These are phyloP conservation scores for Vaccinium myrtillus DNA, from an alignment of 148 eudicot species.

Conservation along the genomic window DNA sequence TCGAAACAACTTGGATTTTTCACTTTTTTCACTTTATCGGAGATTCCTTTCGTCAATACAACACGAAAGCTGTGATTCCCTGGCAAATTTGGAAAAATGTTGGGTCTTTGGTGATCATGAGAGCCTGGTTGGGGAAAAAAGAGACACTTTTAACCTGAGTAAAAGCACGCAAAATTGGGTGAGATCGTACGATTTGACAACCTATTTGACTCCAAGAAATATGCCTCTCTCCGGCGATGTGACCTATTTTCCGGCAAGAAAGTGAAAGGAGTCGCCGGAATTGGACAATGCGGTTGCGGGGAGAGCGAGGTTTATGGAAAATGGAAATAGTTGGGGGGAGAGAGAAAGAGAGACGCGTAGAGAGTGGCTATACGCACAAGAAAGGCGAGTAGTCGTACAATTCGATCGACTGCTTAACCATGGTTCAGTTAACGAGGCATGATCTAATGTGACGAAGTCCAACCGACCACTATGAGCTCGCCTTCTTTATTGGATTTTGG, in stretches of 20 bases:
- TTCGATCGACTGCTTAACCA: conserved; percentile 6
- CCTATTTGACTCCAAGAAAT: background rate
- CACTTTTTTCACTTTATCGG: background rate
- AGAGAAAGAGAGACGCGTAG: conserved; percentile 4
- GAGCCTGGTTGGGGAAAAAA: conserved; percentile 12
- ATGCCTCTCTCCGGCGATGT: background rate
- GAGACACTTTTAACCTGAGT: background rate
- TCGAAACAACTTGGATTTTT: background rate
- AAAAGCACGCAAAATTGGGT: background rate
- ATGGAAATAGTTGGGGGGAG: background rate
- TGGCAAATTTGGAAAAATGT: conserved; percentile 10
- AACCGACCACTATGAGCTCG: background rate
- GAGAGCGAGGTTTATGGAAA: background rate
- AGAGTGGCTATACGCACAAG: conserved; percentile 5
- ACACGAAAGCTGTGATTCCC: background rate
- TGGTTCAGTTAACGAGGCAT: background rate
- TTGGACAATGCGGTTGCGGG: conserved; percentile 6
- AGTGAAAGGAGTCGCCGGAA: background rate
- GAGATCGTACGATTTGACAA: background rate
- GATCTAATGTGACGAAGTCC: background rate
- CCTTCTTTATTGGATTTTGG: background rate
- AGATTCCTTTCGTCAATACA: conserved; percentile 4
- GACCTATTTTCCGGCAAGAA: background rate
- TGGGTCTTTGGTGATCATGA: background rate
- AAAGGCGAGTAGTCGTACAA: background rate